Conservation (phyloP, 805 yeast species). For the Ogataea zsoltii region DNA sequence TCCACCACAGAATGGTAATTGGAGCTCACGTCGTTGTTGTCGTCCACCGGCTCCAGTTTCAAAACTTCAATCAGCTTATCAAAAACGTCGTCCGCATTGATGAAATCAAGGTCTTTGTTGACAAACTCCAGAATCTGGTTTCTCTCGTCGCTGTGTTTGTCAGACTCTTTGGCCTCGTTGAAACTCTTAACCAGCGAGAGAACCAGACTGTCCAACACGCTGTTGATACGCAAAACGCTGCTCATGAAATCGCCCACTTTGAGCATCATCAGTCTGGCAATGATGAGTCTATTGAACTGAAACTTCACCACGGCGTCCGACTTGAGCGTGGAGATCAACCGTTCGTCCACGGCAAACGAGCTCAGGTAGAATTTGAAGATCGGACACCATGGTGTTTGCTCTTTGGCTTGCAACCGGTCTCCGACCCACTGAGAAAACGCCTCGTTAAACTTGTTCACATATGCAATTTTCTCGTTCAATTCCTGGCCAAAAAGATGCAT, state of each 20-base stretch:
- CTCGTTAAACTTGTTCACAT: conserved; percentile 15
- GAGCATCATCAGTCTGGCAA: conserved; percentile 20
- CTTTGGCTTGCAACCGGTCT: conserved; percentile 14
- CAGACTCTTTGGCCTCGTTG: conserved; percentile 12
- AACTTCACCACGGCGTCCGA: conserved; percentile 23
- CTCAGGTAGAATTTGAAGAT: conserved; percentile 17
- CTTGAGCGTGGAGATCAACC: conserved; percentile 7
- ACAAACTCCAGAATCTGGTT: conserved; percentile 20
- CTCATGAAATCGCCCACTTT: conserved; percentile 18
- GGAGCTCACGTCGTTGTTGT: conserved; percentile 5
- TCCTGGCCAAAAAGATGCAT: conserved; percentile 13
- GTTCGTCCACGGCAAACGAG: conserved; percentile 17
- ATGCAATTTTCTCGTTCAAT: conserved; percentile 13
- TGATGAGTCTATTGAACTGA: conserved; percentile 26
- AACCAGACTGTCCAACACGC: conserved; percentile 17
- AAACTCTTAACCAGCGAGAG: conserved; percentile 19
- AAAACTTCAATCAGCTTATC: conserved; percentile 26
- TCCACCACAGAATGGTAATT: conserved; percentile 26
- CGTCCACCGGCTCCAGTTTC: conserved; percentile 10
- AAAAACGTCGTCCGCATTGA: conserved; percentile 23
- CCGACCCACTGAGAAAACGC: conserved; percentile 16
- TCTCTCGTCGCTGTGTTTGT: conserved; percentile 16
- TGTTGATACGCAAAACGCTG: conserved; percentile 12
- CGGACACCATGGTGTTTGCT: conserved; percentile 15
- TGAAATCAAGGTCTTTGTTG: conserved; percentile 23